phyloP scores from a whole-genome alignment of 305 asterid genomes.

The Withania somnifera region DNA sequence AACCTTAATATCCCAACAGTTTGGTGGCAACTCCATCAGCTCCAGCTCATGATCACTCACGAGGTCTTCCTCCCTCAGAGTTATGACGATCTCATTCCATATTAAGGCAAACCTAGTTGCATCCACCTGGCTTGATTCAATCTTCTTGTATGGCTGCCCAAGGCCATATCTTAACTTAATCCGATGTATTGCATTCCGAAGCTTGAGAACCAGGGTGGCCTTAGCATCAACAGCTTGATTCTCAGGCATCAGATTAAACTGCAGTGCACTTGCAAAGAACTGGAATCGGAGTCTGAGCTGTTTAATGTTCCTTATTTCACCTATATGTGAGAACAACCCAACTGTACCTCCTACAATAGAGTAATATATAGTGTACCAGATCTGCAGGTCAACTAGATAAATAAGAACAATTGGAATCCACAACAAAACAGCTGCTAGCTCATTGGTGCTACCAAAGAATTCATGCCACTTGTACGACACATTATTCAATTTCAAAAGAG shows the following conservation, averaged over 20 bases:
- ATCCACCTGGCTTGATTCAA: constrained; percentile 89
- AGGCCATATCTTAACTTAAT: constrained; percentile 78
- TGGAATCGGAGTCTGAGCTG: constrained; percentile 88
- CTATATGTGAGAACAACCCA: constrained; percentile 75
- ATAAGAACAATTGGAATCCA: constrained; percentile 85
- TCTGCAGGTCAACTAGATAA: constrained; percentile 76
- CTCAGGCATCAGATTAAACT: constrained; percentile 79
- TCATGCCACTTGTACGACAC: constrained; percentile 69
- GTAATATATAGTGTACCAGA: constrained; percentile 67
- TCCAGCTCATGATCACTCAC: constrained; percentile 71
- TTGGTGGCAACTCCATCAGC: constrained; percentile 80
- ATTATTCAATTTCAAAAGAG: constrained; percentile 30
- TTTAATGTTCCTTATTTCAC: constrained; percentile 72
- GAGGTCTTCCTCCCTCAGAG: constrained; percentile 82
- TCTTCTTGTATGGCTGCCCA: constrained; percentile 78
- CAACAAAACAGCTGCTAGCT: constrained; percentile 58
- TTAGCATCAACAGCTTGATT: constrained; percentile 22
- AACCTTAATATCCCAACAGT: constrained; percentile 82
- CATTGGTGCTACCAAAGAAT: constrained; percentile 70
- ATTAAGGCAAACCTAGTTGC: constrained; percentile 82
- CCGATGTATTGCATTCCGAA: constrained; percentile 72
- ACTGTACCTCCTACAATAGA: constrained; percentile 54
- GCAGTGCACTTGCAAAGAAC: constrained; percentile 96
- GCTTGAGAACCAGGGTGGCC: constrained; percentile 46
- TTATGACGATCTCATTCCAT: constrained; percentile 83